Evolutionary conservation across 2,329 filamentous ascomycete species (phyloP).

Genomic region (Cladophialophora chaetospira): DNA sequence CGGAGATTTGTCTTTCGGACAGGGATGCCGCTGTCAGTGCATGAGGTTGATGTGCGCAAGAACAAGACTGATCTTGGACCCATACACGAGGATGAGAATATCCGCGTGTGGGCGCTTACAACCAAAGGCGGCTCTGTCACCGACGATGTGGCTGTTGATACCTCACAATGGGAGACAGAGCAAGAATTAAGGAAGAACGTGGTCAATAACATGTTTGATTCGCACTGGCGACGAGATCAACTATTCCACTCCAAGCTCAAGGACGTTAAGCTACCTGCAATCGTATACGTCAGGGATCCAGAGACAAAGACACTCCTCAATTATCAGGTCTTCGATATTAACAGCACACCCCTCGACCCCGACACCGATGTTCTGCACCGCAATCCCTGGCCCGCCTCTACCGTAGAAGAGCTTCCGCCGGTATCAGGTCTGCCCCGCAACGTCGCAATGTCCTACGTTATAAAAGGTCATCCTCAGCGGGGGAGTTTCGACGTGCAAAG

Average conservation of each 20-base stretch:
- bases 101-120: slow-evolving; percentile 83
- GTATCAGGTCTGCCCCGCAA: slow-evolving; percentile 60
- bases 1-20: slow-evolving; percentile 85
- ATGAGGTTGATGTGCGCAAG: slow-evolving; percentile 55
- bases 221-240: slow-evolving; percentile 71
- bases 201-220: slow-evolving; percentile 78
- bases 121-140: slow-evolving; percentile 40
- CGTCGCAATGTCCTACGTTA: slow-evolving; percentile 80
- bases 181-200: slow-evolving; percentile 61
- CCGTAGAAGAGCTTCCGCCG: slow-evolving; percentile 65
- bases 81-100: slow-evolving; percentile 72
- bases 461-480: slow-evolving; percentile 72
- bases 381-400: slow-evolving; percentile 75
- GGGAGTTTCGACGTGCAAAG: slow-evolving; percentile 74
- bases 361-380: slow-evolving; percentile 72
- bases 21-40: slow-evolving; percentile 70
- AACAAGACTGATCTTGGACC: slow-evolving; percentile 51
- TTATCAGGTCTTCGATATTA: slow-evolving; percentile 68
- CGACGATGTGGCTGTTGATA: slow-evolving; percentile 50
- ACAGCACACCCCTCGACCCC: slow-evolving; percentile 56
- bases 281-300: slow-evolving; percentile 67
- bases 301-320: slow-evolving; percentile 63
- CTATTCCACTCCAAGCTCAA: slow-evolving; percentile 67
- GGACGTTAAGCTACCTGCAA: slow-evolving; percentile 67
- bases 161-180: slow-evolving; percentile 41